Evolutionary conservation across 345 rosid genomes (phyloP).

Genomic region (Camelina hispida): DNA sequence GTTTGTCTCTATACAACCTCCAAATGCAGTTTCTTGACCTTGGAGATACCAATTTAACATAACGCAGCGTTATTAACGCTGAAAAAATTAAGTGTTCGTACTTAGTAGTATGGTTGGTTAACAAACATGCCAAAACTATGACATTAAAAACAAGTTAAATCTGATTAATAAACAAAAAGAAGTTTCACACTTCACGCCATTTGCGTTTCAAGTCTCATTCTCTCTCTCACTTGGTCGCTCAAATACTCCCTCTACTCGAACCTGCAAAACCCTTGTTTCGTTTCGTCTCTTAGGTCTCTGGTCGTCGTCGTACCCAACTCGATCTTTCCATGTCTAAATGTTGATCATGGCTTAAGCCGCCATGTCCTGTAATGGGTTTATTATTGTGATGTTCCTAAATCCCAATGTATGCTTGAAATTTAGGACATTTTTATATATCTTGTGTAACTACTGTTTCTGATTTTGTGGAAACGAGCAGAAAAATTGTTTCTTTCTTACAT

Average conservation of each 20-base stretch:
- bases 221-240: neutral
- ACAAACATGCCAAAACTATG: neutral
- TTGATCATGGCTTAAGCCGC: conserved; percentile 1
- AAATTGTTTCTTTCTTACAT: neutral
- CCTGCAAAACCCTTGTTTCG: neutral
- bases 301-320: neutral
- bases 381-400: too few species aligned
- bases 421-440: neutral
- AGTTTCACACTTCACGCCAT: neutral
- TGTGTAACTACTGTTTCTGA: conserved; percentile 6
- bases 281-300: neutral
- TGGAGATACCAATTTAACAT: neutral
- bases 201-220: neutral
- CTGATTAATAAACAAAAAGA: too few species aligned
- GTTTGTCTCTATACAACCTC: neutral
- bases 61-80: too few species aligned
- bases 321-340: neutral
- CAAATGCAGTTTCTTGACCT: conserved; percentile 16
- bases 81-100: neutral
- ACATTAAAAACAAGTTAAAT: neutral
- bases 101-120: neutral
- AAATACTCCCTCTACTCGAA: conserved; percentile 8
- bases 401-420: neutral
- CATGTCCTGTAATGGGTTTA: neutral
- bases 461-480: neutral